phyloP scores from a whole-genome alignment of 441 rosid genomes.

The Euphorbia neoarborescens region DNA sequence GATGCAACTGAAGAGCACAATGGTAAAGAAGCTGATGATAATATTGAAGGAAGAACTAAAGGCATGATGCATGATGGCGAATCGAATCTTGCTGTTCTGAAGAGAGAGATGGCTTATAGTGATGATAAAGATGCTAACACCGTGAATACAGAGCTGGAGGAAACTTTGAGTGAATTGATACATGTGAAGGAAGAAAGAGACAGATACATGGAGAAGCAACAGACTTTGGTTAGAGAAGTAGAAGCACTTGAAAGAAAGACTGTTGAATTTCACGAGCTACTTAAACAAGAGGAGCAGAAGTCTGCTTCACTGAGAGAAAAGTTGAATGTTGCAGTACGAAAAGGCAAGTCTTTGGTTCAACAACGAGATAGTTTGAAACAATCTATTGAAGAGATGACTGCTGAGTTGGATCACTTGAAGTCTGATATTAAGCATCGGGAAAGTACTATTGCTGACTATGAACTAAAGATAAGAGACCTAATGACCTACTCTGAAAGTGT shows the following conservation, averaged over 20 bases:
- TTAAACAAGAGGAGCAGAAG: slow-evolving; percentile 83
- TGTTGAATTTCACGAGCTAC: slow-evolving; percentile 56
- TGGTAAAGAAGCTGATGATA: slow-evolving; percentile 24
- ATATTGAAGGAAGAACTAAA: slow-evolving; percentile 25
- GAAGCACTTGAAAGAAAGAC: slow-evolving; percentile 53
- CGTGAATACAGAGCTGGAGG: slow-evolving; percentile 70
- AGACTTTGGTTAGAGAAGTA: slow-evolving; percentile 51
- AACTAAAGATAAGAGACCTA: slow-evolving; percentile 53
- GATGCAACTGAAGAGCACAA: slow-evolving; percentile 28
- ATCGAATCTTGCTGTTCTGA: slow-evolving; percentile 30
- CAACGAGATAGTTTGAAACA: slow-evolving; percentile 79
- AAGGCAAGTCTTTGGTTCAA: slow-evolving; percentile 96
- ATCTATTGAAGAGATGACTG: slow-evolving; percentile 60
- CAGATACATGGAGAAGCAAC: slow-evolving; percentile 47
- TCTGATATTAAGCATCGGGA: slow-evolving; percentile 56
- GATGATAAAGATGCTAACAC: slow-evolving; percentile 36
- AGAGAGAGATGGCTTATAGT: slow-evolving; percentile 35
- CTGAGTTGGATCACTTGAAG: slow-evolving; percentile 57
- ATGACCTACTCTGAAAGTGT: slow-evolving; percentile 47
- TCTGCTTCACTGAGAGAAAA: slow-evolving; percentile 77
- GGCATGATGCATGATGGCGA: slow-evolving; percentile 21
- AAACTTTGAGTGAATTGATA: slow-evolving; percentile 47
- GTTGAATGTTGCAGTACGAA: slow-evolving; percentile 87
- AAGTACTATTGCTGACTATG: slow-evolving; percentile 46
- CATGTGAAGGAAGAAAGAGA: slow-evolving; percentile 70